A percentile compares a stretch with the other conserved stretches of the same genome.
These are phyloP conservation scores for Penicillium soppii DNA, from an alignment of 495 filamentous ascomycete species.

Conservation along the genomic window DNA sequence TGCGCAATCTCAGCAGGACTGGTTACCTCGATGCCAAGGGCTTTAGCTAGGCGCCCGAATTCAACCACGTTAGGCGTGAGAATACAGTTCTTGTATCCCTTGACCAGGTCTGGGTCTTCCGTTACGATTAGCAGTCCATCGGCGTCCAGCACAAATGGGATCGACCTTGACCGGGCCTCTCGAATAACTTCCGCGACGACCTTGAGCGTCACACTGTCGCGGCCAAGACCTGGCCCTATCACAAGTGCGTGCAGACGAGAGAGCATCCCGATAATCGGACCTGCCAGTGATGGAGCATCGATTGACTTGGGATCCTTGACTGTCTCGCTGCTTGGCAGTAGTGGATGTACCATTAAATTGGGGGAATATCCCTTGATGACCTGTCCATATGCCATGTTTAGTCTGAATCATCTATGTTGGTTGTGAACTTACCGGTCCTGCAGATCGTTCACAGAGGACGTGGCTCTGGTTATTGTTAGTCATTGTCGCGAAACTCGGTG, in stretches of 20 bases:
- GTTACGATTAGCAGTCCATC: slow-evolving; percentile 81
- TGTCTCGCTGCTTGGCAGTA: slow-evolving; percentile 72
- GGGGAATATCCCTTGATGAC: slow-evolving; percentile 98
- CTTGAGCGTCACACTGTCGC: slow-evolving; percentile 86
- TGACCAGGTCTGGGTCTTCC: slow-evolving; percentile 71
- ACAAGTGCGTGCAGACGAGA: slow-evolving; percentile 88
- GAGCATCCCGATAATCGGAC: slow-evolving; percentile 76
- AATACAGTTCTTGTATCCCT: slow-evolving; percentile 80
- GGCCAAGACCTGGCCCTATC: slow-evolving; percentile 87
- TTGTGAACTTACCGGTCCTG: slow-evolving; percentile 52
- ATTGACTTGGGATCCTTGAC: slow-evolving; percentile 40
- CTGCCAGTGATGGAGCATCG: slow-evolving; percentile 59
- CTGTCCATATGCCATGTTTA: neutral
- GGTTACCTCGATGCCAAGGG: slow-evolving; percentile 57
- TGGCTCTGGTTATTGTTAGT: slow-evolving; percentile 64
- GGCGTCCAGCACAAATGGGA: slow-evolving; percentile 89
- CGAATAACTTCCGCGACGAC: slow-evolving; percentile 77
- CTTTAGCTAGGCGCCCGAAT: slow-evolving; percentile 77
- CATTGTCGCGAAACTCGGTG: neutral
- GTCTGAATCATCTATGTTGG: neutral
- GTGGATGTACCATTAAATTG: slow-evolving; percentile 96
- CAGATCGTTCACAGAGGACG: slow-evolving; percentile 90
- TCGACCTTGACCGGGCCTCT: slow-evolving; percentile 67
- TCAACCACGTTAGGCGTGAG: slow-evolving; percentile 94
- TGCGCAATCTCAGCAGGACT: slow-evolving; percentile 43